Evolutionary conservation across 2,329 filamentous ascomycete species (phyloP).

Genomic region (Periglandula ipomoeae): DNA sequence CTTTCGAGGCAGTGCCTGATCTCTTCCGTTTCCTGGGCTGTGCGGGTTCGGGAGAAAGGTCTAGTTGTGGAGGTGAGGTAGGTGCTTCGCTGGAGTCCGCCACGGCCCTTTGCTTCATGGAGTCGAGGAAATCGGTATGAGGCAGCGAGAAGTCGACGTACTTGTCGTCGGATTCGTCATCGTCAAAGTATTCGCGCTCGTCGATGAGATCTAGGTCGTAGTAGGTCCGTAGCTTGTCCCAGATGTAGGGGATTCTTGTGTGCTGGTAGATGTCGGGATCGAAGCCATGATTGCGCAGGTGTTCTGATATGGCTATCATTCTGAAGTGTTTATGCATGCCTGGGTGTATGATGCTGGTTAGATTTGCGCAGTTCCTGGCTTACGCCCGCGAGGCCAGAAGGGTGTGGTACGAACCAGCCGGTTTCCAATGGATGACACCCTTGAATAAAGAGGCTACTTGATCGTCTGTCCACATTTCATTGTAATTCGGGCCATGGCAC

Average conservation of each 20-base stretch:
- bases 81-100: slow-evolving; percentile 38
- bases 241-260: slow-evolving; percentile 84
- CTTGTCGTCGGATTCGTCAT: slow-evolving; percentile 47
- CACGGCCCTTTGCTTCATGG: slow-evolving; percentile 36
- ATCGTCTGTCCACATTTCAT: slow-evolving; percentile 87
- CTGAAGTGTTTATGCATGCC: slow-evolving; percentile 92
- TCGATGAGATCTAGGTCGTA: slow-evolving; percentile 84
- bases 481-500: slow-evolving; percentile 19
- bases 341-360: slow-evolving; percentile 19
- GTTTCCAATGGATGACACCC: slow-evolving; percentile 88
- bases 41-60: slow-evolving; percentile 26
- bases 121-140: slow-evolving; percentile 31
- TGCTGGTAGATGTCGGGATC: slow-evolving; percentile 62
- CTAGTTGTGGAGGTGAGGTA: slow-evolving; percentile 36
- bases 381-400: background rate
- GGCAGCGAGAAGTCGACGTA: slow-evolving; percentile 62
- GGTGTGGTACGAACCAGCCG: slow-evolving; percentile 57
- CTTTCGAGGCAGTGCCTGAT: slow-evolving; percentile 26
- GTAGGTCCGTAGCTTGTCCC: slow-evolving; percentile 73
- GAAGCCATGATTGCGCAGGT: slow-evolving; percentile 71
- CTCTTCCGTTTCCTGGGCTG: slow-evolving; percentile 36
- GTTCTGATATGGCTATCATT: slow-evolving; percentile 77
- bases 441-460: slow-evolving; percentile 91
- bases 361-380: background rate
- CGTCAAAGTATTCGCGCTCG: slow-evolving; percentile 65